phyloP scores from a whole-genome alignment of 2,329 filamentous ascomycete species.

The Apiospora arundinis region DNA sequence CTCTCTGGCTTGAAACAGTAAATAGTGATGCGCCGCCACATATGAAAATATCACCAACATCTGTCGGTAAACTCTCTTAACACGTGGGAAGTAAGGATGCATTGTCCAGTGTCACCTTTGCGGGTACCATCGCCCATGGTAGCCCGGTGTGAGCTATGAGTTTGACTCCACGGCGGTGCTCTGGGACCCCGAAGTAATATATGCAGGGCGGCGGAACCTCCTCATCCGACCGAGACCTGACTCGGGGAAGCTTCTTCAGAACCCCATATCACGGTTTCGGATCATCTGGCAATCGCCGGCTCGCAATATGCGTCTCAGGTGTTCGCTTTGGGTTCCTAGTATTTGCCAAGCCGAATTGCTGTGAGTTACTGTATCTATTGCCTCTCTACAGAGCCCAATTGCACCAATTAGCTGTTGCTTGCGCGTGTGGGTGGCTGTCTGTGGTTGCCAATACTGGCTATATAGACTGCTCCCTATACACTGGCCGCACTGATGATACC shows the following conservation, averaged over 20 bases:
- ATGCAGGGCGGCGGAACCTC: background rate
- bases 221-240: background rate
- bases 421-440: background rate
- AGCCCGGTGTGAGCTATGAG: no score
- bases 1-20: no score
- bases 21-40: no score
- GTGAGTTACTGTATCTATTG: background rate
- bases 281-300: background rate
- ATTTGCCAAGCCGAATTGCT: background rate
- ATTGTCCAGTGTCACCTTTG: no score
- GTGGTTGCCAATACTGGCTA: background rate
- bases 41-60: no score
- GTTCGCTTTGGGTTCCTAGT: background rate
- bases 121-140: no score
- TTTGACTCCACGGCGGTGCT: background rate
- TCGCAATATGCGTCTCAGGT: background rate
- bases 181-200: background rate
- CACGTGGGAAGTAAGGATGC: no score
- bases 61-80: no score
- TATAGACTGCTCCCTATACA: background rate
- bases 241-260: background rate
- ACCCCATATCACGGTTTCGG: constrained; percentile 16
- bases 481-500: background rate
- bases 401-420: background rate
- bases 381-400: background rate